Conservation (phyloP, 345 rosid genomes). For the Adansonia digitata region DNA sequence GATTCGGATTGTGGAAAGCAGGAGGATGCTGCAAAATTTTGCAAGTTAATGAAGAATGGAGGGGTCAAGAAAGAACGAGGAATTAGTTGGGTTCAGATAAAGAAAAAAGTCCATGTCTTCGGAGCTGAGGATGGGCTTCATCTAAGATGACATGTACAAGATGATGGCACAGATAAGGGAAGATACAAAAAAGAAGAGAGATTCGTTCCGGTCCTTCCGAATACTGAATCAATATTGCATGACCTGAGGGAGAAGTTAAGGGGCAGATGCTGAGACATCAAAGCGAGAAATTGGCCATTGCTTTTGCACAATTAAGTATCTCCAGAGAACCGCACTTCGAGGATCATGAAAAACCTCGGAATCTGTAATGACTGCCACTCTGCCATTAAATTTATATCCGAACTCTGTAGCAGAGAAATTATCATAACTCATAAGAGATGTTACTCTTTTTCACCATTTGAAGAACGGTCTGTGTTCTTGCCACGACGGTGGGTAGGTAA, state of each 20-base stretch:
- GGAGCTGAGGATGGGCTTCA: constrained; percentile 78
- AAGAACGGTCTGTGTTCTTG: constrained; percentile 76
- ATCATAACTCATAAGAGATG: constrained; percentile 77
- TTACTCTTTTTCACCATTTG: constrained; percentile 87
- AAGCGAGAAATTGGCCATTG: constrained; percentile 90
- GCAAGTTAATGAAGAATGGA: constrained; percentile 73
- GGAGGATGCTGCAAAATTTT: constrained; percentile 68
- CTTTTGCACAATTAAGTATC: constrained; percentile 73
- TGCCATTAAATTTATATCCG: constrained; percentile 76
- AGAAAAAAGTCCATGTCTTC: constrained; percentile 57
- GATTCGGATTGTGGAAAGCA: constrained; percentile 79
- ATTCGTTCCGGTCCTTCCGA: constrained; percentile 70
- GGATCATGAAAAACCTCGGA: constrained; percentile 90
- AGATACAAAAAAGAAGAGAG: constrained; percentile 86
- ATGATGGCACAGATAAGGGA: constrained; percentile 70
- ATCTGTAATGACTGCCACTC: constrained; percentile 88
- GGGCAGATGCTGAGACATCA: constrained; percentile 78
- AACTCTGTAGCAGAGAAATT: constrained; percentile 69
- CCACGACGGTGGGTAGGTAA: constrained; percentile 45
- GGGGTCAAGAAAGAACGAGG: constrained; percentile 91
- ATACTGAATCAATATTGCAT: constrained; percentile 58
- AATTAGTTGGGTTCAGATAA: constrained; percentile 78
- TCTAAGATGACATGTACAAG: constrained; percentile 58
- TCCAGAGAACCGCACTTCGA: constrained; percentile 59
- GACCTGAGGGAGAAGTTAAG: constrained; percentile 75